Base-by-base conservation (phyloP, 805 yeast species). In the Naumovozyma dairenensis region DNA sequence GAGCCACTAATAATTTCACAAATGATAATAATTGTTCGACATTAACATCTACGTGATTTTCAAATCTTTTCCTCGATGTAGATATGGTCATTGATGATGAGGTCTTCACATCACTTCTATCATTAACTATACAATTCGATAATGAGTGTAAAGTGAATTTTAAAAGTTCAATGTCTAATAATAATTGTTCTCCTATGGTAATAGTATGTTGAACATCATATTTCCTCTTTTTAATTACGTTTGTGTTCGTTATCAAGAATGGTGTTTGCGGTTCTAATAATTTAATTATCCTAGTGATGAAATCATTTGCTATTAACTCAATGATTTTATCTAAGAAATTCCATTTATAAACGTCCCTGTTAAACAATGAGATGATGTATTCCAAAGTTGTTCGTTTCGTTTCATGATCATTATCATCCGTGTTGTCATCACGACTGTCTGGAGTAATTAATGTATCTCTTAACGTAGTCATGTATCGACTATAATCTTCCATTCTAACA, bases 301-400 rank as follows among this genome's bases (percentile, higher is more conserved):
- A 75, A 13, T 77, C 70, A 24, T 60, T 61, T 6, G 77, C 62
- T 1, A 81, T 58, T 24, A 68, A 49, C 36, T 87, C 96, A 16
- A 84, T 74, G 13, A 82, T 59, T 37, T 80, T 76, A 47, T 85
- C 94, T 51, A 85, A 71, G 30, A 83, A 71, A 48, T 77, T 78
- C 43, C 93, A 68, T 8, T 73, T 66, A 49, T 80, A 86, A 13
- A 80, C 62, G 16, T 77, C 84, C 45, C 92, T 71, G 22, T 78
- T 72, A 28, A 85, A 67, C 40, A 65, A 66, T 3, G 72, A 75
- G 28, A 79, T 59, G 1, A 74, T 69, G n/a, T 62, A 41, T 25
- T 49, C 49, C 20, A 52, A 31, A 6, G 46, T 38, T 1, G 55
- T 41, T 24, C 35, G 37, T 8, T 40, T 37, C 4, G 29, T 7